Conservation (phyloP, 441 rosid species). For the Erodium moschatum region DNA sequence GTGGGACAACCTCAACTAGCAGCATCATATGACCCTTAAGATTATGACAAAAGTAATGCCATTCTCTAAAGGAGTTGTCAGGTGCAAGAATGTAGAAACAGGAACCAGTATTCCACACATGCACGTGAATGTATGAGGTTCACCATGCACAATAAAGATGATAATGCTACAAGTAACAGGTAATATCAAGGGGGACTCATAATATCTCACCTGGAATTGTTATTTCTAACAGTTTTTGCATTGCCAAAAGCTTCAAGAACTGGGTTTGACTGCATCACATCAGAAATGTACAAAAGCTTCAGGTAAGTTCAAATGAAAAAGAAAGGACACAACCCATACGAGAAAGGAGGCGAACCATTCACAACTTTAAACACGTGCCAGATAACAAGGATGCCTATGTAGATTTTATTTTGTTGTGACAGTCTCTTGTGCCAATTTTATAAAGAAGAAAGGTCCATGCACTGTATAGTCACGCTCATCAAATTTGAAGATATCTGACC, state of each 20-base stretch:
- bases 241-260: constrained; percentile 91
- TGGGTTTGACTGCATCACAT: constrained; percentile 62
- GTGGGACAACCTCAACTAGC: no score
- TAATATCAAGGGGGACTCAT: not conserved
- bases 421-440: not conserved
- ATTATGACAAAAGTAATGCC: no score
- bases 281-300: constrained; percentile 23
- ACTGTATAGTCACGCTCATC: not conserved
- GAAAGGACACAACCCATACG: not conserved
- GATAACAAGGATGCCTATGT: not conserved
- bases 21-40: not conserved
- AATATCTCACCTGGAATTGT: constrained; percentile 62
- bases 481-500: not conserved
- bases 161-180: not conserved
- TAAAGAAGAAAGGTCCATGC: not conserved
- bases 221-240: constrained; percentile 83
- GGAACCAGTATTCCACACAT: constrained; percentile 8
- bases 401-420: not conserved
- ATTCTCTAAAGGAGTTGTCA: not conserved
- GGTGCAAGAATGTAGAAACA: constrained; percentile 6
- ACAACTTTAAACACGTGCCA: not conserved
- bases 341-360: not conserved
- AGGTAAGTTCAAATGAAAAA: constrained; percentile 13
- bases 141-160: not conserved
- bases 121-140: constrained; percentile 3